A percentile compares a stretch with the other conserved stretches of the same genome.
These are phyloP conservation scores for Jatropha podagrica DNA, from an alignment of 441 rosid species.

Conservation along the genomic window DNA sequence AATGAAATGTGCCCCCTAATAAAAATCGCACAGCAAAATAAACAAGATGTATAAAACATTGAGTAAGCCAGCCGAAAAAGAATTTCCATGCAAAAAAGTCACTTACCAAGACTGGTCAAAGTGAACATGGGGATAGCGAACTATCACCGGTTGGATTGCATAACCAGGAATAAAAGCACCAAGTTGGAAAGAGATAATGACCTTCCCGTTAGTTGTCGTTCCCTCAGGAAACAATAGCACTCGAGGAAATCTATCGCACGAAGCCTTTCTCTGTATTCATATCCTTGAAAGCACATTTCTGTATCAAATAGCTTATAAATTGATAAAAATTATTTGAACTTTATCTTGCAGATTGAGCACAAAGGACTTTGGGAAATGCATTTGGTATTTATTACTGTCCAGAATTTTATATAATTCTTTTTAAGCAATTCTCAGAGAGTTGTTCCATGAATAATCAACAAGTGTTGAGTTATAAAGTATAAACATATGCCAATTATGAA, in stretches of 20 bases:
- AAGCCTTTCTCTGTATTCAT: constrained; percentile 98
- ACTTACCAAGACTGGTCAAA: constrained; percentile 97
- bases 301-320: constrained; percentile 89
- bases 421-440: background rate
- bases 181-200: constrained; percentile 83
- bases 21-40: constrained; percentile 22
- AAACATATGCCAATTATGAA: background rate
- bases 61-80: constrained; percentile 3
- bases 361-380: constrained; percentile 2
- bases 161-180: constrained; percentile 93
- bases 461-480: background rate
- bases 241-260: constrained; percentile 75
- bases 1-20: constrained; percentile 81
- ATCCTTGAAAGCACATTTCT: constrained; percentile 89
- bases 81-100: constrained; percentile 14
- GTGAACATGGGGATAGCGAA: constrained; percentile 95
- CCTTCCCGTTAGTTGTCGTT: constrained; percentile 91
- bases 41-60: constrained; percentile 5
- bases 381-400: background rate
- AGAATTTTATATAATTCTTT: background rate
- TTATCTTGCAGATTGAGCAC: constrained; percentile 22
- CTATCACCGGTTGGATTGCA: constrained; percentile 84
- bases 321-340: constrained; percentile 49
- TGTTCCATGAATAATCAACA: background rate
- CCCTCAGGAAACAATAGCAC: constrained; percentile 96